Base-by-base conservation (phyloP, 2,329 filamentous ascomycete species). In the Pseudocercospora pini-densiflorae region DNA sequence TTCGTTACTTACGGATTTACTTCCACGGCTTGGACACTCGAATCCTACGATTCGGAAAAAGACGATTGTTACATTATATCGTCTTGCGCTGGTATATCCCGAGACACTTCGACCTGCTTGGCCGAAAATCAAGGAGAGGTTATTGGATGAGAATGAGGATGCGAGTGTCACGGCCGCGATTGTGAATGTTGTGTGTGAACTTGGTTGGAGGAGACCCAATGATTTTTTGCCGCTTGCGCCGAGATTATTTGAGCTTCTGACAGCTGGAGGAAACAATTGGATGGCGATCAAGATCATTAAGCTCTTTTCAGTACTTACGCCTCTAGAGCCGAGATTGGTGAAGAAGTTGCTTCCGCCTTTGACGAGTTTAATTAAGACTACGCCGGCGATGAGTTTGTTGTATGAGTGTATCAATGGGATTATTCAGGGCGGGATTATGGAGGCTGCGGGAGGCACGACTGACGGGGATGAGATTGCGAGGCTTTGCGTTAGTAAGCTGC, bases 261-360 rank as follows among this genome's bases (percentile, higher is more conserved):
- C 97, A 12, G 91, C 96, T 67, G 90, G 93, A 63, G 91, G 91
- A 43, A 98, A 99, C 80, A 99, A 99, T 79, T 99, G 95, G 95
- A 98, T 99, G 94, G 94, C 94, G 66, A 99, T 99, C 77, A 99
- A 99, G 79, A 88, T 99, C 69, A 98, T 99, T 78, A 99, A 99
- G 81, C 86, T 99, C 69, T 99, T 99, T 85, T 94, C 95, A 51
- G 96, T 93, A 1, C 82, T 99, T 68, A 98, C 94, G 2, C 95
- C 95, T 0, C 81, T 98, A 33, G 95, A 99, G 77, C 94, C 95
- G 14, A 89, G 95, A 63, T 84, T 99, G 8, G 91, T 97, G 59
- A 92, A 92, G 77, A 99, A 99, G 78, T 83, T 99, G 16, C 82
- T 98, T 31, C 93, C 94, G 7, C 95, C 95, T 16, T 82, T 99